Evolutionary conservation across 192 early-diverging fungal genomes (phyloP).

Genomic region (Rhizoclosmatium globosum): DNA sequence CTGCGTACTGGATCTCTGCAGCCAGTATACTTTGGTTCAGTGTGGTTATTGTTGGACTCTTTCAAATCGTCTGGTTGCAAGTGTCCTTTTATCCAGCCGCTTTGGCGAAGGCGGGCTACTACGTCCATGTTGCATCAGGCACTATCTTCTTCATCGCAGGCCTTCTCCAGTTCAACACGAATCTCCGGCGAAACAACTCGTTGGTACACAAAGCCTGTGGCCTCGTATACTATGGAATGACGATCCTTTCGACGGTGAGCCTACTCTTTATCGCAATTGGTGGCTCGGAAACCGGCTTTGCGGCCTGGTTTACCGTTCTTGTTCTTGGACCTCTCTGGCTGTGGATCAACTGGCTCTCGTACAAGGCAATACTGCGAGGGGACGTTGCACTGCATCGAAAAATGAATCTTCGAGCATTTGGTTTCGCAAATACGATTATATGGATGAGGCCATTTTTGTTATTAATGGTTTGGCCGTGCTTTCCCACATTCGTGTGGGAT

Average conservation of each 20-base stretch:
- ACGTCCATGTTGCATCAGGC: neutral
- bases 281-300: neutral
- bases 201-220: neutral
- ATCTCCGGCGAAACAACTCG: neutral
- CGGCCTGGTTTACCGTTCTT: neutral
- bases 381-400: neutral
- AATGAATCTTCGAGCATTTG: constrained; percentile 17
- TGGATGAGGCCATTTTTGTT: constrained; percentile 6
- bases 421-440: neutral
- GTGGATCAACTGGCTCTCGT: neutral
- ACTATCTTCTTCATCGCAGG: neutral
- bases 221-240: neutral
- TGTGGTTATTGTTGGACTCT: neutral
- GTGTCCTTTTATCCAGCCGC: neutral
- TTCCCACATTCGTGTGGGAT: no score
- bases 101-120: neutral
- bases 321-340: constrained; percentile 6
- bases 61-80: neutral
- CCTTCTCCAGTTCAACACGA: constrained; percentile 11
- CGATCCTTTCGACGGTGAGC: neutral
- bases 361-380: neutral
- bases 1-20: constrained; percentile 6
- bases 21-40: neutral
- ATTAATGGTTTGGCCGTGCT: neutral
- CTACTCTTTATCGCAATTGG: neutral